Conservation (phyloP, 768 basidiomycete genomes). For the Termitomyces sp. region DNA sequence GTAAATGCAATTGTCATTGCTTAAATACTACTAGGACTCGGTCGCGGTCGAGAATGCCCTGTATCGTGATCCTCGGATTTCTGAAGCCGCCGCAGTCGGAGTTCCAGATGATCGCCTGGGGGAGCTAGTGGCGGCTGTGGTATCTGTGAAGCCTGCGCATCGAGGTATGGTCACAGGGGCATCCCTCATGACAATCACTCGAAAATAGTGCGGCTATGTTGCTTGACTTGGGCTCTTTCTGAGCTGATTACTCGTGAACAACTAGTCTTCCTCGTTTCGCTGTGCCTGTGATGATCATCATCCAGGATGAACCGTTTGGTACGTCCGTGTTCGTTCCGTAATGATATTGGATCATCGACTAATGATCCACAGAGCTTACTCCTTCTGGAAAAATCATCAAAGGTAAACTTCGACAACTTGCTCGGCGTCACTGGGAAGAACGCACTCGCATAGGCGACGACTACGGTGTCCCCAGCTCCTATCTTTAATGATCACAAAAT, state of each 20-base stretch:
- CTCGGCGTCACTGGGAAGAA: constrained; percentile 34
- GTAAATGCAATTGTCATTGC: neutral
- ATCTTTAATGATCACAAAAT: neutral
- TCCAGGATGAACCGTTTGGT: constrained; percentile 41
- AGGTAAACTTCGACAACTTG: constrained; percentile 39
- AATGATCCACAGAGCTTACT: constrained; percentile 35
- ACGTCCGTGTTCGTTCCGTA: constrained; percentile 6
- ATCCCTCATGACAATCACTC: constrained; percentile 36
- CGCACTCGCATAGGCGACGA: constrained; percentile 13
- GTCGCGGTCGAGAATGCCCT: constrained; percentile 56
- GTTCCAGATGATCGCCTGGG: constrained; percentile 54
- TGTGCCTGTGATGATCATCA: constrained; percentile 55
- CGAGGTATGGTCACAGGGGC: constrained; percentile 42
- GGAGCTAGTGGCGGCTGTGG: constrained; percentile 54
- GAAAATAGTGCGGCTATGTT: constrained; percentile 30
- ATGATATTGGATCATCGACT: neutral
- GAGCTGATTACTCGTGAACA: neutral
- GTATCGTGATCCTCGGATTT: constrained; percentile 46
- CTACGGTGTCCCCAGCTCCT: neutral
- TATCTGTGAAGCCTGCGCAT: constrained; percentile 42
- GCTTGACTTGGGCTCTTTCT: neutral
- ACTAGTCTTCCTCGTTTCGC: constrained; percentile 45
- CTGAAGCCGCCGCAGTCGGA: constrained; percentile 54
- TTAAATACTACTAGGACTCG: constrained; percentile 36
- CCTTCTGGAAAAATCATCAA: constrained; percentile 58